Base-by-base conservation (phyloP, 75 land plant genomes). In the Cryptomeria japonica region DNA sequence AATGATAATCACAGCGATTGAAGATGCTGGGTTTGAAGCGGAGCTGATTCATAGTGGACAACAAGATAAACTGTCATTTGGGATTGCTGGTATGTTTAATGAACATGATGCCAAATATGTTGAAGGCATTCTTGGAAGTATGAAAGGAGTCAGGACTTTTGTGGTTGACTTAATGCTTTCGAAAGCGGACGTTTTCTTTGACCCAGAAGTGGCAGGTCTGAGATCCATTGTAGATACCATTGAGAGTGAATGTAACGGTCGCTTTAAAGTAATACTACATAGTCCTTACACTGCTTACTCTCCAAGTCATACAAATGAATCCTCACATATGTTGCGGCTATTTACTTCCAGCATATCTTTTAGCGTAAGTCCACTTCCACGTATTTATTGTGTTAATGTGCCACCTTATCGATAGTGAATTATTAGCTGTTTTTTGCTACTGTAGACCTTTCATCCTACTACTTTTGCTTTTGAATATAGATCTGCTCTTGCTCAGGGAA, bases 21-120 rank as follows among this genome's bases (percentile, higher is more conserved):
- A 96, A 86, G 99, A 97, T 93, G 99, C 99, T 82, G 98, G 99
- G 31, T 98, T 96, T 92, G 99, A 98, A 72, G 99, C 94, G 51
- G 88, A 94, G 86, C 86, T 98, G 86, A 84, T 98, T 46, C 96
- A 93, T 76, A 97, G 97, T 89, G 96, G 90, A 76, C 91, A 93
- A 86, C 92, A 95, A 87, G 94, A 98, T 88, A 94, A 93, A 80
- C 47, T 96, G 75, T 47, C 89, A 13, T 76, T 97, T 9, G 86
- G 85, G 16, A 89, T 98, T 51, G 84, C 72, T 82, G 99, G 96
- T 31, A 76, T 96, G 86, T 84, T 49, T 13, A 89, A 86, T 87
- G 96, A 93, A 82, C 84, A 89, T 85, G 97, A 97, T 91, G 93
- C 87, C 56, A 87, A 88, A 42, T 38, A 83, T 68, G 87, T 98